Percentiles rank a stretch among this genome's conserved stretches.
These are phyloP conservation scores for Streptanthus diversifolius DNA, from an alignment of 345 rosid genomes.

Conservation along the genomic window DNA sequence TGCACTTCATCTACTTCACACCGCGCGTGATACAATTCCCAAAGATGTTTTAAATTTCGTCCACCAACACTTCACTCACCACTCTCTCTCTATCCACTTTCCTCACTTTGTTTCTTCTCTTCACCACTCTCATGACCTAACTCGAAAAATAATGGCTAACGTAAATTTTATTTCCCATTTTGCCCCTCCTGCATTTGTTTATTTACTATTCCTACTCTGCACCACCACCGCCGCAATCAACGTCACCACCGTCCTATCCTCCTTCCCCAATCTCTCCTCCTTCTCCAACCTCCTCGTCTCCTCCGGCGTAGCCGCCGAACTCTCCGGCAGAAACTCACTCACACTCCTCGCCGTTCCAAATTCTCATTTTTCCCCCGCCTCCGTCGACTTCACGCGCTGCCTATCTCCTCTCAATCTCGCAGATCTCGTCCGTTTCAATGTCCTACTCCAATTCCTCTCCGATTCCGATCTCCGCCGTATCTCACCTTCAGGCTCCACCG, in stretches of 20 bases:
- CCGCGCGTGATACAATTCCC: constrained; percentile 10
- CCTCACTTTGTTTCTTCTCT: constrained; percentile 1
- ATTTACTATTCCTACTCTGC: constrained; percentile 44
- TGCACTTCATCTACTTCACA: neutral
- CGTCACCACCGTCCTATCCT: constrained; percentile 64
- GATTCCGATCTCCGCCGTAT: constrained; percentile 56
- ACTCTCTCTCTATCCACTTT: constrained; percentile 21
- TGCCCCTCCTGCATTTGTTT: constrained; percentile 42
- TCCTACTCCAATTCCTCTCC: constrained; percentile 75
- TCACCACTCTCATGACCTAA: constrained; percentile 27
- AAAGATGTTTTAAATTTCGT: constrained; percentile 2
- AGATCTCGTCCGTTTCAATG: constrained; percentile 87
- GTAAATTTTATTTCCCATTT: constrained; percentile 38
- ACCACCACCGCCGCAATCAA: constrained; percentile 45
- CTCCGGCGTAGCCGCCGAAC: constrained; percentile 52
- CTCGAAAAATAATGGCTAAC: constrained; percentile 36
- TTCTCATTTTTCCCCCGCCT: constrained; percentile 46
- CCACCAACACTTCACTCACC: constrained; percentile 11
- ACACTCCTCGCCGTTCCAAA: constrained; percentile 86
- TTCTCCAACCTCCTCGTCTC: constrained; percentile 51
- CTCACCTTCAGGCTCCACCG: constrained; percentile 40
- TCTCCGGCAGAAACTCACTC: constrained; percentile 58
- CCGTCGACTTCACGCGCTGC: constrained; percentile 55
- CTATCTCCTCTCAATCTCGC: constrained; percentile 61
- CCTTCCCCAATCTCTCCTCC: constrained; percentile 55